Evolutionary conservation across 116 monocot genomes (phyloP), one percentile per base, ranked within the genome.

Genomic region (Trichopus zeylanicus): DNA sequence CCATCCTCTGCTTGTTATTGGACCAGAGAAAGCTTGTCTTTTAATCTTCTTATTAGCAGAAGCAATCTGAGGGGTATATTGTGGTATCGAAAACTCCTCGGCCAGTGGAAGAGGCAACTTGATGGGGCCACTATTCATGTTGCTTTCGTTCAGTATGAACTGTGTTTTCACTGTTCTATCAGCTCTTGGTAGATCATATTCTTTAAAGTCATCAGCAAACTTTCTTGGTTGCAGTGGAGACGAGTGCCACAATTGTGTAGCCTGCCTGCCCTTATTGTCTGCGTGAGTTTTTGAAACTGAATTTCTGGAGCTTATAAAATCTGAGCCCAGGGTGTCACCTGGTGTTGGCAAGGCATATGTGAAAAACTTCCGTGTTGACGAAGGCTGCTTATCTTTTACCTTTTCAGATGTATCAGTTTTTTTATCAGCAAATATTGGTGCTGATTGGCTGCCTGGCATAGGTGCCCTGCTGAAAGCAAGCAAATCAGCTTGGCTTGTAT

Each of bases 261-360:
- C 60, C 61, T 26, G 39, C n/a, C 65, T 69, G 56, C 31, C 64
- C 28, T 67, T 83, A 28, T 35, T 56, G 24, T 63, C 70, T 25
- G 57, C 37, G 13, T 20, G 52, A 55, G 33, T n/a, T 46, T 32
- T 46, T 62, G 62, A 60, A 53, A 48, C 55, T 18, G 70, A 20
- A 67, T 39, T 63, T 30, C 51, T 46, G 37, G 70, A 57, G 20
- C 58, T 55, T 42, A 48, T 24, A 28, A 57, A 62, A 67, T 62
- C 30, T 61, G 81, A 52, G 55, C 20, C 52, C 56, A 73, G 76
- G 22, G 63, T 65, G 67, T 80, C 88, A 55, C 62, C 29, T 24
- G 98, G 98, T 33, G 88, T 88, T 18, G 98, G 98, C 31, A 98
- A 71, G 37, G 69, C 88, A 63, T 98, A 98, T 9, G 88, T 71